Evolutionary conservation across 192 early-diverging fungal species (phyloP).

Genomic region (Phlyctochytrium arcticum): DNA sequence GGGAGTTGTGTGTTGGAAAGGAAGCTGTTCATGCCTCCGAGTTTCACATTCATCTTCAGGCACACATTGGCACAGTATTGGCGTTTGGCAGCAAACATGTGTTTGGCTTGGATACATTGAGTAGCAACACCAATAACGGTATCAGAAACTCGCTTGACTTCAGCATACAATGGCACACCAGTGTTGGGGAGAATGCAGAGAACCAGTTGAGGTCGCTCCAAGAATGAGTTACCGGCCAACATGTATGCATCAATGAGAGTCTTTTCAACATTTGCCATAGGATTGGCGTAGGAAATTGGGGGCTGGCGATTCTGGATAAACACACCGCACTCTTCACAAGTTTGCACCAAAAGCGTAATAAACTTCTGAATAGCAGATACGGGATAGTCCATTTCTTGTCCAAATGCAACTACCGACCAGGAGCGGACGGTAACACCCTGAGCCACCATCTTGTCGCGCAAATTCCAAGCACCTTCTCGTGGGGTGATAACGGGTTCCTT

Average conservation of each 20-base stretch:
- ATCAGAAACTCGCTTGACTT: conserved; percentile 85
- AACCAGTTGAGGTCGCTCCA: conserved; percentile 72
- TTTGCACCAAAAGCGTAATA: conserved; percentile 68
- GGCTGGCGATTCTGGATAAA: conserved; percentile 52
- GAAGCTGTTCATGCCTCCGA: conserved; percentile 83
- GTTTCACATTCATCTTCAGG: conserved; percentile 91
- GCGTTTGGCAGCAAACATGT: conserved; percentile 67
- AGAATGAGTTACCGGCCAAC: conserved; percentile 57
- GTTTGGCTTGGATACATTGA: conserved; percentile 85
- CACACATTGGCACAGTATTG: conserved; percentile 97
- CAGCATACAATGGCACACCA: conserved; percentile 73
- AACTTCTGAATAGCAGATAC: conserved; percentile 61
- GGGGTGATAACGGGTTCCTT: conserved; percentile 57
- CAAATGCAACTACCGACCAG: conserved; percentile 81
- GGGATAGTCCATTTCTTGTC: conserved; percentile 47
- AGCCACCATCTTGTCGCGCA: conserved; percentile 74
- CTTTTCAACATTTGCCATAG: conserved; percentile 64
- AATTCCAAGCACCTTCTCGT: conserved; percentile 81
- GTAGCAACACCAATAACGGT: conserved; percentile 85
- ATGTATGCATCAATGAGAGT: conserved; percentile 69
- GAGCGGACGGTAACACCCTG: conserved; percentile 70
- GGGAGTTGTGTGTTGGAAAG: conserved; percentile 57
- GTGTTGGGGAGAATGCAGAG: conserved; percentile 80
- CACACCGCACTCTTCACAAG: conserved; percentile 67
- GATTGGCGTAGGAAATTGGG: conserved; percentile 53